Evolutionary conservation across 2,329 filamentous ascomycete genomes (phyloP), one percentile per base, ranked within the genome.

Genomic region (Pseudohalonectria lignicola): DNA sequence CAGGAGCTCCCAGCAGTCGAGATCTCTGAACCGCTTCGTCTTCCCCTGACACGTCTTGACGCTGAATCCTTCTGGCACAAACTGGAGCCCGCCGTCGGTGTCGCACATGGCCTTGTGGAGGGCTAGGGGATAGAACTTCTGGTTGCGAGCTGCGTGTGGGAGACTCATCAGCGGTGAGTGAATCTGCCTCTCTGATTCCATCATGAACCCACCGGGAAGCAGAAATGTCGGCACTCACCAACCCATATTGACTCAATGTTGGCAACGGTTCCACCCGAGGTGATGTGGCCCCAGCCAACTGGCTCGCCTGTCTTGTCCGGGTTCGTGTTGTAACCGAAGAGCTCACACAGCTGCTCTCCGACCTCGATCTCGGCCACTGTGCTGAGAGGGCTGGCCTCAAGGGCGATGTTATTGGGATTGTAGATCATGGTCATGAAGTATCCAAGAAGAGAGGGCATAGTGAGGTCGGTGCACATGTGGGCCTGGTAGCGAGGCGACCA

Each of bases 401-500:
- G 45, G 1, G 63, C 53, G 2, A 69, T 60, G 26, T 69, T 69
- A 50, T 69, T 70, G 0, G 65, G 64, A 34, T 69, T 68, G 41
- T 67, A 69, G 18, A 69, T 25, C 64, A 69, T 69, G 0, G 64
- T 64, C 54, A 64, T 64, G 20, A 67, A 62, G 45, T 67, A 67
- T 1, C 64, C 64, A 3, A 67, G 50, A 3, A 67, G 37, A 1
- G 58, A 53, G 0, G 64, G 51, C 59, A 66, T 66, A 34, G 50
- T 57, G 47, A 65, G 35, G 40, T 67, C 58, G 16, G 56, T 61
- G 36, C 52, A 53, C 66, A 69, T 69, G 39, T 69, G 66, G 4
- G 53, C 64, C 34, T 64, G 53, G 46, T 69, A 69, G 0, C 63
- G 55, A 1, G 64, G 60, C 1, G 57, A 64, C 60, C 63, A 69